phyloP scores from a whole-genome alignment of 345 rosid genomes.

The Lumnitzera racemosa region DNA sequence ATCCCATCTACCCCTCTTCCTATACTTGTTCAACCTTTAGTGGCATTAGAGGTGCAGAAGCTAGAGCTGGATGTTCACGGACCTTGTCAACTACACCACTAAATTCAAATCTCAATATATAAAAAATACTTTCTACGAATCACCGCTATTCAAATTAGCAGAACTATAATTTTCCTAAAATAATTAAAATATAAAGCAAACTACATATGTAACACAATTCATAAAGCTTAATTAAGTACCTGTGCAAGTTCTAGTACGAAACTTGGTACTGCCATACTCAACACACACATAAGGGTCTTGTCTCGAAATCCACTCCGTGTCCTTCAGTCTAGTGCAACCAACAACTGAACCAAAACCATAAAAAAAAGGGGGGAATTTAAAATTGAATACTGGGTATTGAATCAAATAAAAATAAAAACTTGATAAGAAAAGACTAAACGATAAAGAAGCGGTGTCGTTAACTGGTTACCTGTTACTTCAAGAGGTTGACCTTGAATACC shows the following conservation, averaged over 20 bases:
- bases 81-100: too few species aligned
- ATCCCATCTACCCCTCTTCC: too few species aligned
- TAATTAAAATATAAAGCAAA: neutral
- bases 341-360: slow-evolving; percentile 11
- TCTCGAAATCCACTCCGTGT: slow-evolving; percentile 21
- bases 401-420: neutral
- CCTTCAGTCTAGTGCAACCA: slow-evolving; percentile 16
- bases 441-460: slow-evolving; percentile 1
- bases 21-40: too few species aligned
- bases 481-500: slow-evolving; percentile 71
- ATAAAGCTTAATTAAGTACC: slow-evolving; percentile 2
- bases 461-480: slow-evolving; percentile 60
- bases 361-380: too few species aligned
- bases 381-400: too few species aligned
- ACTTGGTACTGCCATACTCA: slow-evolving; percentile 18
- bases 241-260: slow-evolving; percentile 20
- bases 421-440: neutral
- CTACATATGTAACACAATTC: neutral
- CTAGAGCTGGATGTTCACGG: too few species aligned
- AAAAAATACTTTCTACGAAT: too few species aligned
- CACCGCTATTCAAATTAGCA: too few species aligned
- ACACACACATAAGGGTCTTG: slow-evolving; percentile 22
- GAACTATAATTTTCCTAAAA: too few species aligned
- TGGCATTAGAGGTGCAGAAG: too few species aligned
- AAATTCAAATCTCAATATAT: too few species aligned